Evolutionary conservation across 1,284 basidiomycete species (phyloP).

Genomic region (Phlebopus sp.): DNA sequence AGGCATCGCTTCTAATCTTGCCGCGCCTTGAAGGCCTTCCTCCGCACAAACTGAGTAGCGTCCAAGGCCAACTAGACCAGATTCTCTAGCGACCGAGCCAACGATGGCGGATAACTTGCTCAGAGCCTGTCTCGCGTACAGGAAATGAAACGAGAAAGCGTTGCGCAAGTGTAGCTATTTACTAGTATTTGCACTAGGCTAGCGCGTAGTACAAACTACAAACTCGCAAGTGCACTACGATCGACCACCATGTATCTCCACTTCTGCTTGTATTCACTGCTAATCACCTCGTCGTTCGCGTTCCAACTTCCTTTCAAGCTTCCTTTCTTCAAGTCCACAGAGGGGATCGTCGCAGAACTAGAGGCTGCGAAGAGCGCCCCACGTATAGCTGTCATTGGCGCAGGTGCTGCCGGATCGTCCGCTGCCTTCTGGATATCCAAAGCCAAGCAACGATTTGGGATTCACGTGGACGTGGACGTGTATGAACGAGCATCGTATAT

Average conservation of each 20-base stretch:
- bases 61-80: too few species aligned
- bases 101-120: too few species aligned
- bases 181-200: constrained; percentile 1
- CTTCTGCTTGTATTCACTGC: constrained; percentile 24
- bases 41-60: background rate
- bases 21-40: background rate
- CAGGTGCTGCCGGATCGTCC: constrained; percentile 82
- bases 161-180: too few species aligned
- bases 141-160: too few species aligned
- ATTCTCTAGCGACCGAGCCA: too few species aligned
- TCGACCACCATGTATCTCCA: constrained; percentile 16
- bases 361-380: constrained; percentile 28
- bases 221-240: background rate
- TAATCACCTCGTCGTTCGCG: constrained; percentile 39
- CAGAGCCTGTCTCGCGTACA: too few species aligned
- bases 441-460: constrained; percentile 63
- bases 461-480: constrained; percentile 76
- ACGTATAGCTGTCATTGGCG: constrained; percentile 80
- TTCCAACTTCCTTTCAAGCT: constrained; percentile 58
- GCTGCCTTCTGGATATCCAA: constrained; percentile 86
- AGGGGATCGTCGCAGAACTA: constrained; percentile 21
- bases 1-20: background rate
- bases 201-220: background rate
- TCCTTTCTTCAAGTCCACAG: constrained; percentile 41
- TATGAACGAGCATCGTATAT: constrained; percentile 76